Evolutionary conservation across 1,139 yeast species (phyloP), one percentile per base, ranked within the genome.

Genomic region (Candida sojae): DNA sequence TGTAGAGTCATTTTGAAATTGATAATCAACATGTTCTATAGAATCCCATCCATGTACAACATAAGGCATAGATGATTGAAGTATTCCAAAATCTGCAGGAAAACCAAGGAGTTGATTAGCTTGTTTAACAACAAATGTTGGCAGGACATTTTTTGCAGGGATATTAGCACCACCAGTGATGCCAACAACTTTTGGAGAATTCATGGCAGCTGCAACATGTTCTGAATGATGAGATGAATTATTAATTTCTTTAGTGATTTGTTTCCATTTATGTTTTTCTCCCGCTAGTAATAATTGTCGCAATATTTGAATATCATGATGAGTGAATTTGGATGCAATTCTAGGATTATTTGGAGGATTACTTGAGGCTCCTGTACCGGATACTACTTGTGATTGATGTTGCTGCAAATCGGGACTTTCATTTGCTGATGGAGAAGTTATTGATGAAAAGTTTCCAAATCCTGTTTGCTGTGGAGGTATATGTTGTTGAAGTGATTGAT

Each of bases 191-290:
- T 37, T 45, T 12, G 36, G n/a, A 32, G 42, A 42, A 38, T 40
- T 25, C 17, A 45, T 53, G 42, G 65, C 63, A 21, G 62, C 59
- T 39, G 59, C 62, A 6, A 50, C 52, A 39, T 50, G 55, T 17
- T 53, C 48, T 13, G 50, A 51, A 38, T 55, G 53, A 39, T 52
- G 49, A 8, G 51, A 44, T 8, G 53, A 48, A 45, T 52, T 52
- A 54, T 74, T 74, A 46, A 74, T 71, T 48, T 73, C 77, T 55
- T 70, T 73, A 41, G 79, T 74, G 52, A 74, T 71, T 55, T 71
- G 77, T 55, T 74, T 74, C 79, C 79, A 74, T 55, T 74, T 74
- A 58, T 71, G 69, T 52, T 74, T 74, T 50, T 74, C 79, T 6
- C 78, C 79, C 1, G 74, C 67, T 25, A 64, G 62, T 45, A 74